Base-by-base conservation (phyloP, 805 yeast species). In the Spathaspora gorwiae region DNA sequence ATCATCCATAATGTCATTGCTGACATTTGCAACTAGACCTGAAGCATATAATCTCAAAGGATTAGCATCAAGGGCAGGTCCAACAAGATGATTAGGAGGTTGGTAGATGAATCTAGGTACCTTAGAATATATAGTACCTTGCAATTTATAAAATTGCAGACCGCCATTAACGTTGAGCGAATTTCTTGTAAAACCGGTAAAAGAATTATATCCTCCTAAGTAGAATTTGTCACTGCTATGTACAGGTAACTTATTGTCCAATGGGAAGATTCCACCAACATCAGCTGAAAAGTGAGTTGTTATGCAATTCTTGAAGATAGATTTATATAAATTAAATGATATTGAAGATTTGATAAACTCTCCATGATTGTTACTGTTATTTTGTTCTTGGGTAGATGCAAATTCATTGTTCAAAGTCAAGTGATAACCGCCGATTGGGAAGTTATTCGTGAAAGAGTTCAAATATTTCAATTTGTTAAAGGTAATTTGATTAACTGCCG, bases 171-270 rank as follows among this genome's bases (percentile, higher is more conserved):
- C 81, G 11, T 94, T 90, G 32, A 86, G 61, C 0, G 87, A 79
- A 67, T 83, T 83, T 43, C 76, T 68, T 31, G 78, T 72, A 57
- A 85, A 87, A 1, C 90, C 89, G 46, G 85, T 72, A 27, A 89
- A 79, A 44, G 83, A 84, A 44, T 81, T 76, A 11, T 82, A 78
- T 0, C 96, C 97, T 13, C 97, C 95, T 38, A 87, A 70, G 56
- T 83, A 87, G 60, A 90, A 92, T 51, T 87, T 76, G 62, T 92
- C 99, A 58, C 83, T 76, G 29, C 83, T 57, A 55, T 86, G 90
- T 1, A 87, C 65, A 44, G 66, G 51, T 19, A 47, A 45, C 10
- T 49, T 42, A 12, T 50, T 32, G 15, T 55, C 48, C 14, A 75
- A 57, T 44, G 78, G 68, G 46, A 69, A 64, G 27, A 87, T 67